A percentile compares a stretch with the other conserved stretches of the same genome.
Conservation (phyloP, 2,329 filamentous ascomycete genomes). For the Rosellinia necatrix region DNA sequence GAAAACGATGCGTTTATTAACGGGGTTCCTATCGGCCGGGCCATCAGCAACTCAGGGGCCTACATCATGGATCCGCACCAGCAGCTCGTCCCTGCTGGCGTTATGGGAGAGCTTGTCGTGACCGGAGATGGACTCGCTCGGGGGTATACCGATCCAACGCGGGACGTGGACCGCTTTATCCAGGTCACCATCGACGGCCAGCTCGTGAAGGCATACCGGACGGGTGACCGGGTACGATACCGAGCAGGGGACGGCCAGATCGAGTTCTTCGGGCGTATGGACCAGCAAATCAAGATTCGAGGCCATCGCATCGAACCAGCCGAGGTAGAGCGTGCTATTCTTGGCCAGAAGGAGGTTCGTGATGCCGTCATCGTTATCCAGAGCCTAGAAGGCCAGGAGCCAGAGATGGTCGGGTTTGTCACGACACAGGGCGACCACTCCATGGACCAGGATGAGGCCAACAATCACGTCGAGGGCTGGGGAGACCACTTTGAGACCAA, state of each 20-base stretch:
- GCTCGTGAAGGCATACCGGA: constrained; percentile 9
- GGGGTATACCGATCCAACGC: constrained; percentile 5
- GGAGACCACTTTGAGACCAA: neutral
- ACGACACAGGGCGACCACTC: constrained; percentile 1
- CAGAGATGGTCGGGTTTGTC: constrained; percentile 18
- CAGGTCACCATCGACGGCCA: constrained; percentile 9
- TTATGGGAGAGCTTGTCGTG: constrained; percentile 19
- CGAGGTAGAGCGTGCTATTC: constrained; percentile 17
- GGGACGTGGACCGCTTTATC: constrained; percentile 8
- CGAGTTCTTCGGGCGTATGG: constrained; percentile 18
- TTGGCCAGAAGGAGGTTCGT: constrained; percentile 4
- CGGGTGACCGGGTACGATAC: constrained; percentile 9
- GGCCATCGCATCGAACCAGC: constrained; percentile 18
- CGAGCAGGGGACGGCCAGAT: constrained; percentile 6
- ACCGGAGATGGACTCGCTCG: constrained; percentile 16
- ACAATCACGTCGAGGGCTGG: constrained; percentile 1
- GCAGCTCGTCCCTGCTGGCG: constrained; percentile 9
- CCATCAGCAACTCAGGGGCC: constrained; percentile 14
- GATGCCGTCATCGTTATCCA: constrained; percentile 14
- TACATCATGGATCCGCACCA: constrained; percentile 14
- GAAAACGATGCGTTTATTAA: constrained; percentile 12
- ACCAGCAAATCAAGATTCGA: constrained; percentile 19
- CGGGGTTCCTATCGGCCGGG: constrained; percentile 16
- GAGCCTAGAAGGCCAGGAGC: constrained; percentile 8
- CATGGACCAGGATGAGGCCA: constrained; percentile 3